phyloP scores from a whole-genome alignment of 164 flowering plant genomes.

The Houttuynia cordata region DNA sequence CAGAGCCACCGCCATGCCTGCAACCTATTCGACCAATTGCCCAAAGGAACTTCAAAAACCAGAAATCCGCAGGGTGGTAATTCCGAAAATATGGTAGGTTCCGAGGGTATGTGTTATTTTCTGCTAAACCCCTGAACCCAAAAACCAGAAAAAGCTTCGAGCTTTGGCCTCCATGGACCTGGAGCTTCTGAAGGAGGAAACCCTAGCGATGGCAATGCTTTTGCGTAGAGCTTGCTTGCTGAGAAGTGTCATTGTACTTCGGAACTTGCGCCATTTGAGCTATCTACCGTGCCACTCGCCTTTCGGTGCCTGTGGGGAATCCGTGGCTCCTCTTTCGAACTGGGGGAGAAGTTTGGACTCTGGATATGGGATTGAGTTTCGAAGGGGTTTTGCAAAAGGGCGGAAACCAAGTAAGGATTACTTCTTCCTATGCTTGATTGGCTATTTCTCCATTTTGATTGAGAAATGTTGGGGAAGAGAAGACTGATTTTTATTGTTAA shows the following conservation, averaged over 20 bases:
- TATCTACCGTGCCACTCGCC: conserved; percentile 16
- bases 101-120: neutral
- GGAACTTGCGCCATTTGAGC: conserved; percentile 17
- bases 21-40: neutral
- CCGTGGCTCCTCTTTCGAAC: no score
- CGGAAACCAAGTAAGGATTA: conserved; percentile 36
- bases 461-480: no score
- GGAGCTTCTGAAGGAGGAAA: neutral
- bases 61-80: neutral
- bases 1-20: conserved; percentile 37
- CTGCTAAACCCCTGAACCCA: neutral
- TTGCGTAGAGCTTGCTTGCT: conserved; percentile 24
- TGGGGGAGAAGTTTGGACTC: conserved; percentile 5
- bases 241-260: conserved; percentile 19
- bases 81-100: neutral
- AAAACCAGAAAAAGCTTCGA: no score
- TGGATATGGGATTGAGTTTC: conserved; percentile 22
- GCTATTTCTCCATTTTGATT: no score
- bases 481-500: no score
- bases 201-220: conserved; percentile 27
- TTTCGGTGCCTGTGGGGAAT: no score
- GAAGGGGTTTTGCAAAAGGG: conserved; percentile 61
- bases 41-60: neutral
- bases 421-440: no score
- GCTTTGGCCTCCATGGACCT: no score